Evolutionary conservation across 768 basidiomycete genomes (phyloP).

Genomic region (Suillus luteus): DNA sequence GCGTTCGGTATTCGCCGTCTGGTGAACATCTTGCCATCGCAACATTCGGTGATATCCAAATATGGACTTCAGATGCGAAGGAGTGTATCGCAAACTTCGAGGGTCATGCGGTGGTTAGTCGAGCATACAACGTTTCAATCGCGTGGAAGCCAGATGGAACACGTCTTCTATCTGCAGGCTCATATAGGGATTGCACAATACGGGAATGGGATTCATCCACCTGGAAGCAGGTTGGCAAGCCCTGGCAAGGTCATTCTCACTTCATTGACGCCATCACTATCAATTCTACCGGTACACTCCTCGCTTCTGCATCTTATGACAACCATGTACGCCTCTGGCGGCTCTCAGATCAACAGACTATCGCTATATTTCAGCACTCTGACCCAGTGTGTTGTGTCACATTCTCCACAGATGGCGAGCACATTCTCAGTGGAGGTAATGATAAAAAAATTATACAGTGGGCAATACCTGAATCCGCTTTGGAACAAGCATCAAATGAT

Average conservation of each 20-base stretch:
- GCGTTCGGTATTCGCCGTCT: not conserved
- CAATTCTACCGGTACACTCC: not conserved
- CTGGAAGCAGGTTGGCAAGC: not conserved
- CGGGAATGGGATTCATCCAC: not conserved
- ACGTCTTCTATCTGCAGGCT: not conserved
- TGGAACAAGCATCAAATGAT: not conserved
- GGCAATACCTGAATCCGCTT: not conserved
- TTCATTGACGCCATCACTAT: not conserved
- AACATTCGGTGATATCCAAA: not conserved
- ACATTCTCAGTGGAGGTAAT: not conserved
- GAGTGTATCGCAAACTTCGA: not conserved
- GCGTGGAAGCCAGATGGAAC: not conserved
- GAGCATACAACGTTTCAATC: not conserved
- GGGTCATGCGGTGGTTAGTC: not conserved
- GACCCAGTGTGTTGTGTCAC: not conserved
- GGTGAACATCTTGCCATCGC: not conserved
- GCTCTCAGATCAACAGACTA: not conserved
- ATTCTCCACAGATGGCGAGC: not conserved
- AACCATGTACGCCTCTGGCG: not conserved
- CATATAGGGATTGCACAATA: not conserved
- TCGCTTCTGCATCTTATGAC: not conserved
- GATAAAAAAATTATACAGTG: not conserved
- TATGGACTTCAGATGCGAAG: not conserved
- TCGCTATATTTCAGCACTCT: not conserved
- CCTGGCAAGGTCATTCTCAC: not conserved